Conservation (phyloP, 2,329 filamentous ascomycete species). For the Alternaria metachromatica region DNA sequence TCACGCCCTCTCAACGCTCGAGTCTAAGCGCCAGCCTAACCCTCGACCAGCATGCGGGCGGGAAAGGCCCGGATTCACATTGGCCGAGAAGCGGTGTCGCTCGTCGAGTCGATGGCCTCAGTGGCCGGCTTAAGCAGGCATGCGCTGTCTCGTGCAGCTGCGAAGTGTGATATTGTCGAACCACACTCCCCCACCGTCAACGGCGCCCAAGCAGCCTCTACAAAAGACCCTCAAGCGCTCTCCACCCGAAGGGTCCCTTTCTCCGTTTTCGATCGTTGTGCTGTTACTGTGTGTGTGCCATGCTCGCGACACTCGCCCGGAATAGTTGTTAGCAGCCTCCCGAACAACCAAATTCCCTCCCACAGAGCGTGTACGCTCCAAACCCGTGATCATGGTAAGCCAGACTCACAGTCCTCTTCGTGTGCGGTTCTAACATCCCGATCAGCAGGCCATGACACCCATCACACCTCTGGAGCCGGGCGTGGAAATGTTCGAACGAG, state of each 20-base stretch:
- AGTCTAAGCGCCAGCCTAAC: slow-evolving; percentile 44
- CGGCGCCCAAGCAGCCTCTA: slow-evolving; percentile 45
- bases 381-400: slow-evolving; percentile 47
- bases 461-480: slow-evolving; percentile 52
- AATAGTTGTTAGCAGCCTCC: slow-evolving; percentile 30
- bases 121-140: slow-evolving; percentile 35
- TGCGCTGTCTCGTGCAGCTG: slow-evolving; percentile 44
- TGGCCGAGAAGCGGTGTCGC: slow-evolving; percentile 33
- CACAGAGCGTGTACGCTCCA: slow-evolving; percentile 27
- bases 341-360: slow-evolving; percentile 20
- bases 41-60: slow-evolving; percentile 36
- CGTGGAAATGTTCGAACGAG: slow-evolving; percentile 58
- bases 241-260: slow-evolving; percentile 50
- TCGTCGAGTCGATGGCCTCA: slow-evolving; percentile 33
- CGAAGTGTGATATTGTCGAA: slow-evolving; percentile 38
- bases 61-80: slow-evolving; percentile 36
- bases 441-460: slow-evolving; percentile 55
- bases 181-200: slow-evolving; percentile 42
- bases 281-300: slow-evolving; percentile 41
- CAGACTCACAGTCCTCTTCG: slow-evolving; percentile 7
- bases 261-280: slow-evolving; percentile 44
- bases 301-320: slow-evolving; percentile 32
- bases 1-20: slow-evolving; percentile 34
- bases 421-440: slow-evolving; percentile 26
- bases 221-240: slow-evolving; percentile 53